A percentile compares a stretch with the other conserved stretches of the same genome.
Conservation (phyloP, 805 yeast genomes). For the Limtongia smithiae region DNA sequence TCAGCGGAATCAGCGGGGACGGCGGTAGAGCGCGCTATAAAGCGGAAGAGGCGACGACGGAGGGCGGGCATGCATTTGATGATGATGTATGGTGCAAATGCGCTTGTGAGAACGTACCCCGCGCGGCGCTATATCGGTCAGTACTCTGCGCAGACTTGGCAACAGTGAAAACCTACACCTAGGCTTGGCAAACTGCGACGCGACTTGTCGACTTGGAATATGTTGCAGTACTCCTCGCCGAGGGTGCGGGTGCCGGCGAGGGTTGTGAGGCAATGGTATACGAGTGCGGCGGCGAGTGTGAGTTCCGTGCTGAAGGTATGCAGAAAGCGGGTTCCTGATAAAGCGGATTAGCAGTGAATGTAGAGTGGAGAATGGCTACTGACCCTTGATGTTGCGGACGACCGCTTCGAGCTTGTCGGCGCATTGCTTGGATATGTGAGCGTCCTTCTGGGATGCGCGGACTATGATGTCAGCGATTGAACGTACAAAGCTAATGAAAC, state of each 20-base stretch:
- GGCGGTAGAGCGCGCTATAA: slow-evolving; percentile 3
- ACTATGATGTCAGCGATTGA: slow-evolving; percentile 41
- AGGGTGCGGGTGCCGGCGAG: slow-evolving; percentile 71
- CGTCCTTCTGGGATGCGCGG: slow-evolving; percentile 87
- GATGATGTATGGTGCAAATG: slow-evolving; percentile 58
- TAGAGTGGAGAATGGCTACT: background rate
- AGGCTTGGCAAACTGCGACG: background rate
- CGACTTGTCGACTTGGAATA: slow-evolving; percentile 50
- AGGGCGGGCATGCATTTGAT: slow-evolving; percentile 27
- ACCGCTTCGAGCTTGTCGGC: slow-evolving; percentile 55
- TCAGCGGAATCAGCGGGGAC: background rate
- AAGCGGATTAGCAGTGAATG: background rate
- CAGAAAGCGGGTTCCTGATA: slow-evolving; percentile 49
- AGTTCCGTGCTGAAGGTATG: slow-evolving; percentile 63
- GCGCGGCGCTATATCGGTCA: slow-evolving; percentile 42
- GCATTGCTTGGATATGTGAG: slow-evolving; percentile 59
- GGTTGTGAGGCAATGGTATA: slow-evolving; percentile 75
- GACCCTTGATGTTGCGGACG: slow-evolving; percentile 47
- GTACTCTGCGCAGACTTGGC: background rate
- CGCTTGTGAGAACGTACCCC: slow-evolving; percentile 58
- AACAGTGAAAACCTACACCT: background rate
- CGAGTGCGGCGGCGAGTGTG: slow-evolving; percentile 51
- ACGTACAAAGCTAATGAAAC: background rate
- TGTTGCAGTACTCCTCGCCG: slow-evolving; percentile 92
- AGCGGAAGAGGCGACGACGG: slow-evolving; percentile 30